phyloP scores from a whole-genome alignment of 1,284 basidiomycete genomes.

The Porogramme epimiltina region DNA sequence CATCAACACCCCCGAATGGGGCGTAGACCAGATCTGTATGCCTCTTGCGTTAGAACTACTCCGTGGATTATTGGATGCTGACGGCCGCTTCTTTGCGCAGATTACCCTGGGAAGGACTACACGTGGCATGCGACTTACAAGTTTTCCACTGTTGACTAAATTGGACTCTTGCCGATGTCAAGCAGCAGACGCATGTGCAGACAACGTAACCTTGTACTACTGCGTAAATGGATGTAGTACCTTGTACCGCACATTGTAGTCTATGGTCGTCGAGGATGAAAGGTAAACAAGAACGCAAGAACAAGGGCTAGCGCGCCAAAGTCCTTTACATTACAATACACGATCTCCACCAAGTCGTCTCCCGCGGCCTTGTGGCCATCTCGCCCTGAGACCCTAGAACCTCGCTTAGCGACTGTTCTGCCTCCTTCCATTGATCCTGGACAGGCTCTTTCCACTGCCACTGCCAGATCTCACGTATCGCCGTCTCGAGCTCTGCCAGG shows the following conservation, averaged over 20 bases:
- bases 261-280: too few relatives aligned
- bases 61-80: background rate
- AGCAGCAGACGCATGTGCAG: too few relatives aligned
- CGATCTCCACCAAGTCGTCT: too few relatives aligned
- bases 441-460: conserved; percentile 26
- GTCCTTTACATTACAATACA: too few relatives aligned
- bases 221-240: too few relatives aligned
- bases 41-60: conserved; percentile 16
- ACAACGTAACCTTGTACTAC: too few relatives aligned
- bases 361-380: too few relatives aligned
- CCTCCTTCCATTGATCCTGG: conserved; percentile 23
- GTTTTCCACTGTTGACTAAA: conserved; percentile 37
- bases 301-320: too few relatives aligned
- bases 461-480: conserved; percentile 20
- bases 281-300: too few relatives aligned
- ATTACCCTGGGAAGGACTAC: conserved; percentile 42
- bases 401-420: conserved; percentile 10
- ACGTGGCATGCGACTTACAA: conserved; percentile 46
- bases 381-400: background rate
- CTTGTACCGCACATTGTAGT: too few relatives aligned
- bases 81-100: conserved; percentile 23
- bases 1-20: conserved; percentile 57
- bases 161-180: too few relatives aligned
- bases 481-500: conserved; percentile 14
- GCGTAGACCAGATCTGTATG: conserved; percentile 54